Base-by-base conservation (phyloP, 129 eudicot genomes). In the Silybum marianum region DNA sequence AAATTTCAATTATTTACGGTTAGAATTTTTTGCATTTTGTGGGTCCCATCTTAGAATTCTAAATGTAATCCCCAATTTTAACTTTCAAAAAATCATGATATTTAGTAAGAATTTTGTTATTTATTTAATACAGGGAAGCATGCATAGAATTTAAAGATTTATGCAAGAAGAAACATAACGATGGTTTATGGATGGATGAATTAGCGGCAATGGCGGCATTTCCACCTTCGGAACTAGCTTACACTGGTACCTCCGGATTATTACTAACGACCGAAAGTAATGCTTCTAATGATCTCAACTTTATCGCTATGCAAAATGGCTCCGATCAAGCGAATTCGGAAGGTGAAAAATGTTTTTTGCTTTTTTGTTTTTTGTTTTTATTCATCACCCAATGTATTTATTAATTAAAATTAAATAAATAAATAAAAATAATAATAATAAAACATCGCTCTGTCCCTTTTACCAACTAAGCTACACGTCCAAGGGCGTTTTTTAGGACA, bases 181-280 rank as follows among this genome's bases (percentile, higher is more conserved):
- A 94, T 80, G 93, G 91, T 48, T 90, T 90, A 62, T 94, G 98
- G 98, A 91, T 88, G 90, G 92, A 89, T 80, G 97, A 94, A 83
- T 85, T 94, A 84, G 98, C 98, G 28, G 96, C 97, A 83, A 88
- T 94, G 90, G 90, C 91, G 65, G 96, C 98, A 60, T 88, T 44
- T 16, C 75, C 93, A 3, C 88, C 90, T 69, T 73, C 95, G 14
- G 96, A 88, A 34, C 85, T 91, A 14, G 86, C 98, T 6, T 94
- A 80, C 82, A 46, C 88, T 66, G 98, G 90, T 69, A 82, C 93
- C 40, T 88, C 95, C 28, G 98, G 98, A 60, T 82, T 94, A 51
- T 76, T 88, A 78, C 84, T 94, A 58, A 75, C 97, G 30, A 86
- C 88, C 25, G 98, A 93, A 79, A 89, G 90, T 72, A 81, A 73